Percentiles rank a stretch among this genome's conserved stretches.
Conservation (phyloP, 2,329 filamentous ascomycete species). For the Penicillium sp. region DNA sequence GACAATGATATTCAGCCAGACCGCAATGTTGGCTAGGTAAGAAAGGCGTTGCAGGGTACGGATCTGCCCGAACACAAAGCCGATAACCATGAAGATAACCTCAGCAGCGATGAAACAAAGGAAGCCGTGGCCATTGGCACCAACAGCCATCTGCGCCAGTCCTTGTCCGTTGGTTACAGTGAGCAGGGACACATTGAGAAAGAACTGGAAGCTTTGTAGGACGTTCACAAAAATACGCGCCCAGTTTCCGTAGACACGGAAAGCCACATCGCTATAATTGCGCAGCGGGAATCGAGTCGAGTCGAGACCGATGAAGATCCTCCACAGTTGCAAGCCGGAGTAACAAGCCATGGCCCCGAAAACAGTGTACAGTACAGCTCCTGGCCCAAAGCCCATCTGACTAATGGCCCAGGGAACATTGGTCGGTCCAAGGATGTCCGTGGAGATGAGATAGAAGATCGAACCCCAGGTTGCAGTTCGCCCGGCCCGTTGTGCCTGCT, state of each 20-base stretch:
- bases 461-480: conserved; percentile 48
- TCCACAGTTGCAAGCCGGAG: conserved; percentile 45
- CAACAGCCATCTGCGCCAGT: conserved; percentile 48
- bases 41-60: conserved; percentile 45
- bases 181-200: conserved; percentile 23
- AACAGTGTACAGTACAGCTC: conserved; percentile 34
- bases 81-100: conserved; percentile 49
- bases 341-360: conserved; percentile 44
- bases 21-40: conserved; percentile 50
- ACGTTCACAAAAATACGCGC: conserved; percentile 49
- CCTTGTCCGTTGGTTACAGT: conserved; percentile 32
- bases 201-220: conserved; percentile 36
- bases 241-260: conserved; percentile 46
- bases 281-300: conserved; percentile 47
- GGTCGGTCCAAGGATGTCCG: conserved; percentile 47
- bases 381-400: conserved; percentile 44
- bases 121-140: conserved; percentile 26
- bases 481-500: conserved; percentile 45
- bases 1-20: conserved; percentile 55
- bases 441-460: conserved; percentile 51
- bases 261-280: conserved; percentile 50
- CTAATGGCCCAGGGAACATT: conserved; percentile 31
- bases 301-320: conserved; percentile 46
- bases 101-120: conserved; percentile 55
- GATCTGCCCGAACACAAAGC: conserved; percentile 56